Conservation (phyloP, 129 eudicot genomes). For the Flaveria ramosissima region DNA sequence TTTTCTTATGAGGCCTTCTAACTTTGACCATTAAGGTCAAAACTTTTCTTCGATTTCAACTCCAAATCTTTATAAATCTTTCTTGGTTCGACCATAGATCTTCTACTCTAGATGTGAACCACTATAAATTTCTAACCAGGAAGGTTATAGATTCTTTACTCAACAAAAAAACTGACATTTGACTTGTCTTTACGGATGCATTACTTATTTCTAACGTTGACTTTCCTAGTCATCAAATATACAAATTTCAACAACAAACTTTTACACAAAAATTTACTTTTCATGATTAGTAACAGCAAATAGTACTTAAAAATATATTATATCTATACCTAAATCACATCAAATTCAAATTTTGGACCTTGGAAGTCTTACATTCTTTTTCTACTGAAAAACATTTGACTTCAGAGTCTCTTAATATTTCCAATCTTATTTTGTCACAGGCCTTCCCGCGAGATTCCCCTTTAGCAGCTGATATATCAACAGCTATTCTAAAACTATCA, state of each 20-base stretch:
- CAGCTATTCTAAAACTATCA: constrained; percentile 69
- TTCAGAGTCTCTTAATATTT: not conserved
- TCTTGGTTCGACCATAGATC: not conserved
- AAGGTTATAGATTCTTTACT: not conserved
- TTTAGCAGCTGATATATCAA: constrained; percentile 79
- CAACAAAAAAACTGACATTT: not conserved
- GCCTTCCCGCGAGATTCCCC: constrained; percentile 87
- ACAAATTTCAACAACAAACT: not conserved
- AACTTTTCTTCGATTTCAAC: not conserved
- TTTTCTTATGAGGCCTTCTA: not conserved
- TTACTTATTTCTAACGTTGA: not conserved
- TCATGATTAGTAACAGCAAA: not conserved
- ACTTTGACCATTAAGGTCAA: not conserved
- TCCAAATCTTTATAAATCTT: not conserved
- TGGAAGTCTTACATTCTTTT: not conserved
- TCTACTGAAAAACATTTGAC: not conserved
- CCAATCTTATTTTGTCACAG: constrained; percentile 34
- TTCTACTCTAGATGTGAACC: constrained; percentile 8
- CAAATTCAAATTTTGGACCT: not conserved
- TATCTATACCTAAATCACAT: not conserved
- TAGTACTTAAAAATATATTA: not conserved
- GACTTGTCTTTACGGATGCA: not conserved
- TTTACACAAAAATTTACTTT: not conserved
- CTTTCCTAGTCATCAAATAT: not conserved
- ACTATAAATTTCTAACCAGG: not conserved